Evolutionary conservation across 2,329 filamentous ascomycete genomes (phyloP), one percentile per base, ranked within the genome.

Genomic region (Phaeomoniella chlamydospora): DNA sequence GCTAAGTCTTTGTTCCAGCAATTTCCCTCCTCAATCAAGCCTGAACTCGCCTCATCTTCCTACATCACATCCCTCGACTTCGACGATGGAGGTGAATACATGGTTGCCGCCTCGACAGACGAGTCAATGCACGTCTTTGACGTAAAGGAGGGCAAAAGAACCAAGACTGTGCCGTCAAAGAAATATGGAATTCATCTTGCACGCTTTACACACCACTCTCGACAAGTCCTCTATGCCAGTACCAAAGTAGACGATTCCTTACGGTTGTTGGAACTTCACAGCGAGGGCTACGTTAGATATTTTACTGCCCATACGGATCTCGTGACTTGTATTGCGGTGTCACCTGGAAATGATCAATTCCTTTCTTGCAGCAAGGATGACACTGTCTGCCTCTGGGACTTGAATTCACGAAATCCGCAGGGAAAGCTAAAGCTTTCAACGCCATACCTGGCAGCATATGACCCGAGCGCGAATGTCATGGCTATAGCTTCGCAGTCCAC

Each of bases 141-240:
- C 50, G 80, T 93, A 43, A 83, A 81, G 50, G 86, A 94, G 45
- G 90, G 90, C 3, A 81, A 82, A 41, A 79, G 86, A 47, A 82
- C 85, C 33, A 96, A 96, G 62, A 80, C 79, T 40, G 70, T 94
- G 33, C 77, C 92, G 35, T 92, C 83, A 61, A 93, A 96, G 54
- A 98, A 98, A 56, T 98, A 98, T 50, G 90, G 90, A 40, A 86
- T 85, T 13, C 90, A 94, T 54, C 71, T 94, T 38, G 90, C 90
- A 26, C 81, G 84, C 48, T 98, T 96, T 57, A 94, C 88, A 1
- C 90, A 96, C 54, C 82, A 88, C 41, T 78, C 78, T 45, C 84
- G 84, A 15, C 87, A 84, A 54, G 85, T 98, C 52, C 77, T 98
- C 40, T 94, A 96, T 52, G 87, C 90, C 35, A 93, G 84, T 54